Evolutionary conservation across 176 grass and related monocot species (phyloP).

Genomic region (Musa acuminata): DNA sequence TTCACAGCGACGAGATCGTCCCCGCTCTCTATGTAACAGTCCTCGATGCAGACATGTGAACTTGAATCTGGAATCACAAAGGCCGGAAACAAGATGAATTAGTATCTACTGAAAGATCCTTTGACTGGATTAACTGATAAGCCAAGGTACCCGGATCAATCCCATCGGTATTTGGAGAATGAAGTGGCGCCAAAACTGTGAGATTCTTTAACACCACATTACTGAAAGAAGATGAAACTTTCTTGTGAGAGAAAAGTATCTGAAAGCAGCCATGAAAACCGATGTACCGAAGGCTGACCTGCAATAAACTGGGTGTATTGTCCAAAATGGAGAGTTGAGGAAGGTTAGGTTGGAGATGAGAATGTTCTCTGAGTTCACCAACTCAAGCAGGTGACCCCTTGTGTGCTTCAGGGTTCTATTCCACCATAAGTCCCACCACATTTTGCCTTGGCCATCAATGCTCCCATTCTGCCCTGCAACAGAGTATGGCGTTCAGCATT

Average conservation of each 20-base stretch:
- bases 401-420: conserved; percentile 76
- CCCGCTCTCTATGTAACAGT: conserved; percentile 79
- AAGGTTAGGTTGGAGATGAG: conserved; percentile 65
- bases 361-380: conserved; percentile 59
- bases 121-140: too few species aligned
- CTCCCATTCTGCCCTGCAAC: conserved; percentile 69
- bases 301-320: conserved; percentile 89
- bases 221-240: conserved; percentile 26
- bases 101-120: too few species aligned
- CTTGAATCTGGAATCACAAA: conserved; percentile 63
- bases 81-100: not conserved
- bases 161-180: conserved; percentile 89
- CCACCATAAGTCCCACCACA: conserved; percentile 98
- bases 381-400: conserved; percentile 76
- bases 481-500: not conserved
- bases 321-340: conserved; percentile 93
- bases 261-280: not conserved
- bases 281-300: conserved; percentile 32
- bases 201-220: conserved; percentile 76
- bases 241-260: not conserved
- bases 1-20: conserved; percentile 85
- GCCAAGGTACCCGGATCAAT: conserved; percentile 68
- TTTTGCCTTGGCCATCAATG: conserved; percentile 78
- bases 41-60: conserved; percentile 75
- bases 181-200: conserved; percentile 64